Conservation (phyloP, 768 basidiomycete species). For the Porpolomopsis calyptriformis region DNA sequence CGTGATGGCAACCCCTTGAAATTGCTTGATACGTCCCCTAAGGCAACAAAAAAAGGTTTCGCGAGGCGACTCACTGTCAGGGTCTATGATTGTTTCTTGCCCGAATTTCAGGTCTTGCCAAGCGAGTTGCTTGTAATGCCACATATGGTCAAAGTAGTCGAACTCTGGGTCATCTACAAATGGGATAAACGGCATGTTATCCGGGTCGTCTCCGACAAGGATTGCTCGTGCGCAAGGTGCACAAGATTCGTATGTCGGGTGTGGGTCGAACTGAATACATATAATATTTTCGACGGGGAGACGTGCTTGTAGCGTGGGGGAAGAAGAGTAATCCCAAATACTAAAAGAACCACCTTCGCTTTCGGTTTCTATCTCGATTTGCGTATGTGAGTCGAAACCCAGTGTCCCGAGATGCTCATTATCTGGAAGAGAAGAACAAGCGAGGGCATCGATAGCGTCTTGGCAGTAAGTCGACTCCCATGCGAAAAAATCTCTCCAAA, state of each 20-base stretch:
- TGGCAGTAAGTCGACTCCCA: slow-evolving; percentile 17
- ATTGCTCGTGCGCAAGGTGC: slow-evolving; percentile 38
- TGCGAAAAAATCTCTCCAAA: slow-evolving; percentile 17
- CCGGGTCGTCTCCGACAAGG: slow-evolving; percentile 47
- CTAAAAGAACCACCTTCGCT: background rate
- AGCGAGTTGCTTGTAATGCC: slow-evolving; percentile 33
- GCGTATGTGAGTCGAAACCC: background rate
- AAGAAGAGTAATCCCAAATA: slow-evolving; percentile 9
- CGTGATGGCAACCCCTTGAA: slow-evolving; percentile 38
- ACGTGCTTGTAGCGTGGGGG: slow-evolving; percentile 4
- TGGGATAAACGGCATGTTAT: slow-evolving; percentile 49
- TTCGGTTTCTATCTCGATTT: background rate
- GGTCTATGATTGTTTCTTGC: slow-evolving; percentile 10
- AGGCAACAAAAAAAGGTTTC: background rate
- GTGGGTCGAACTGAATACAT: slow-evolving; percentile 14
- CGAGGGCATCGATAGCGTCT: slow-evolving; percentile 9
- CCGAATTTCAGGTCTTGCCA: slow-evolving; percentile 45
- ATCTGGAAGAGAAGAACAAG: background rate
- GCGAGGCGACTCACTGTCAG: slow-evolving; percentile 28
- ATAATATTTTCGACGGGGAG: slow-evolving; percentile 8
- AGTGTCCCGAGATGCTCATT: slow-evolving; percentile 1
- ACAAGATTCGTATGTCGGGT: slow-evolving; percentile 46
- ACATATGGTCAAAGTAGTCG: slow-evolving; percentile 26
- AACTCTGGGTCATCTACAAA: slow-evolving; percentile 53
- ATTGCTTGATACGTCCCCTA: background rate